phyloP scores from a whole-genome alignment of 2,329 filamentous ascomycete species.

The Aspergillus ochraceoroseus region DNA sequence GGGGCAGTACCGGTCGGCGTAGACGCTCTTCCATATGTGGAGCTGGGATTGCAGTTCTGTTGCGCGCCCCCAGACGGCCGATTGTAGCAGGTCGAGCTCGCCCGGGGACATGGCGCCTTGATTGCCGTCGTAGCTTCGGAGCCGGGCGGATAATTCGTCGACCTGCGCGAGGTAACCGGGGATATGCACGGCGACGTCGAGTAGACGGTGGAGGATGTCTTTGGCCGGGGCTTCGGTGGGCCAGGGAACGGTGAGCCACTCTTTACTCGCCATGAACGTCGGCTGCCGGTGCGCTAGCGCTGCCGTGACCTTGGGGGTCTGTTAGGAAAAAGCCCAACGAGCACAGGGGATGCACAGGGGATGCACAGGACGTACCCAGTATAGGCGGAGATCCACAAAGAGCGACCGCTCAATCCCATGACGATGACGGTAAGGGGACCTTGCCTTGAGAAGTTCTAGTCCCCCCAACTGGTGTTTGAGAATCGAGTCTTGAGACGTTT shows the following conservation, averaged over 20 bases:
- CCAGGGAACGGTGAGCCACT: conserved; percentile 28
- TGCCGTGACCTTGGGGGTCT: conserved; percentile 20
- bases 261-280: conserved; percentile 23
- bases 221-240: conserved; percentile 17
- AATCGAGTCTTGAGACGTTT: conserved; percentile 25
- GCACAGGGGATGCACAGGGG: neutral
- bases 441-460: conserved; percentile 20
- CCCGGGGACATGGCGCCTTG: conserved; percentile 3
- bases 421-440: conserved; percentile 26
- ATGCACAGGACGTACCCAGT: conserved; percentile 20
- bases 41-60: conserved; percentile 19
- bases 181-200: conserved; percentile 27
- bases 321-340: too few relatives aligned
- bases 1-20: conserved; percentile 17
- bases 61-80: conserved; percentile 20
- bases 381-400: conserved; percentile 27
- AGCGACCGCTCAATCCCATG: conserved; percentile 26
- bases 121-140: conserved; percentile 5
- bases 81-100: conserved; percentile 18
- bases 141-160: conserved; percentile 18
- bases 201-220: conserved; percentile 24
- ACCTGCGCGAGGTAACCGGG: conserved; percentile 23
- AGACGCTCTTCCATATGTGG: conserved; percentile 21
- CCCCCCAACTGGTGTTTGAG: conserved; percentile 26
- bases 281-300: conserved; percentile 23